phyloP scores from a whole-genome alignment of 306 rosid species.

The Prunus fruticosa region DNA sequence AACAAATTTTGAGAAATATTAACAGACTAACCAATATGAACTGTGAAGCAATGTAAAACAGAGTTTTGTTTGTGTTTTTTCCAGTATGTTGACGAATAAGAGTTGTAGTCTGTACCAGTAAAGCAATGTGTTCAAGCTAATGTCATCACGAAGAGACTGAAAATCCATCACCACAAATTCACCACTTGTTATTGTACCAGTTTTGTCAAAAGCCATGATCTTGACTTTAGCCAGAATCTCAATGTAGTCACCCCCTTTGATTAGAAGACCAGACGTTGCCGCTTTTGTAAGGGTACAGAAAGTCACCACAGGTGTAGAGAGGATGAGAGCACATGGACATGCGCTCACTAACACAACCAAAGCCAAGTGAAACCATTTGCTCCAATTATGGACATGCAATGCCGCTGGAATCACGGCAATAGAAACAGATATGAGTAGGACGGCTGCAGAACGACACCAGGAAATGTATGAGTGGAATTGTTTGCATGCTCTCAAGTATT shows the following conservation, averaged over 20 bases:
- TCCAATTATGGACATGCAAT: constrained; percentile 41
- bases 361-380: constrained; percentile 80
- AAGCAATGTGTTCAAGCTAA: constrained; percentile 56
- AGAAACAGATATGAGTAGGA: constrained; percentile 51
- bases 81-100: neutral
- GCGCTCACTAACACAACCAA: constrained; percentile 90
- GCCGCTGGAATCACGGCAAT: constrained; percentile 58
- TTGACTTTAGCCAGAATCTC: constrained; percentile 77
- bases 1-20: constrained; percentile 6
- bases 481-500: neutral
- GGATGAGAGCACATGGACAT: constrained; percentile 89
- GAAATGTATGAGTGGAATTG: neutral
- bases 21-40: constrained; percentile 5
- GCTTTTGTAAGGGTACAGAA: constrained; percentile 94
- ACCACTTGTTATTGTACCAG: constrained; percentile 91
- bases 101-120: constrained; percentile 55
- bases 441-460: constrained; percentile 48
- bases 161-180: constrained; percentile 74
- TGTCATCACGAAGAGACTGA: constrained; percentile 55
- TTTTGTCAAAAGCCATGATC: constrained; percentile 83
- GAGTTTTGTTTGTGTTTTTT: neutral
- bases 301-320: constrained; percentile 93
- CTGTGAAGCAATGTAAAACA: neutral
- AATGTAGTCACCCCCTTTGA: constrained; percentile 89
- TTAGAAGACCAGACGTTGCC: constrained; percentile 79